Conservation (phyloP, 257 asterid species). For the Solanum appendiculatum region DNA sequence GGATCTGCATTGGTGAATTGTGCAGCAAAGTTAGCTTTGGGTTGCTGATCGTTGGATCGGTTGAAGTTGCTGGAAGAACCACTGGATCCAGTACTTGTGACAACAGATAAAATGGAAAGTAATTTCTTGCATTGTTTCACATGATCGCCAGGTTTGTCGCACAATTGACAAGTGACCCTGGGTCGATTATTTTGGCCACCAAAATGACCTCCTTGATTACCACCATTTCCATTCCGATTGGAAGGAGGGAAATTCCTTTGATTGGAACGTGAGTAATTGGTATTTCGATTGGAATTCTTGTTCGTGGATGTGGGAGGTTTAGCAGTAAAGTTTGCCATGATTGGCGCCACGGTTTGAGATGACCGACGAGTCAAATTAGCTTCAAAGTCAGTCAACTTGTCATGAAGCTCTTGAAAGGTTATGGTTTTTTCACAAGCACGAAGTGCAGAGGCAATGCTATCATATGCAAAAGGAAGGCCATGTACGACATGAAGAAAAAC, state of each 20-base stretch:
- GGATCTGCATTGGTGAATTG: background rate
- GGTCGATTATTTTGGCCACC: background rate
- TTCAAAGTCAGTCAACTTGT: no score
- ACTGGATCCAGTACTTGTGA: background rate
- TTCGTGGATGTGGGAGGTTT: background rate
- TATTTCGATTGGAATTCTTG: background rate
- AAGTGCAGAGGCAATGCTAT: background rate
- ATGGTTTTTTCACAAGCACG: background rate
- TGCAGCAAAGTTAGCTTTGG: background rate
- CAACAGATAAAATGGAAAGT: background rate
- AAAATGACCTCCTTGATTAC: background rate
- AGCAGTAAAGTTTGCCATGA: background rate
- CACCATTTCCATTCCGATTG: background rate
- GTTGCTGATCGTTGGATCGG: background rate
- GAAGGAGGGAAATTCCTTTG: background rate
- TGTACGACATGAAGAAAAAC: background rate
- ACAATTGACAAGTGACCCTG: background rate
- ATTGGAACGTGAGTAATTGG: background rate
- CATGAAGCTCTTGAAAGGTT: background rate
- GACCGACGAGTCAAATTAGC: background rate
- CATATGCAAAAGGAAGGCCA: background rate
- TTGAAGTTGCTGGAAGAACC: background rate
- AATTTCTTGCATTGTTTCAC: background rate
- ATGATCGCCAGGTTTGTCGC: background rate
- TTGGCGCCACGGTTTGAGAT: background rate